Conservation (phyloP, 2,329 filamentous ascomycete species). For the Plenodomus lindquistii region DNA sequence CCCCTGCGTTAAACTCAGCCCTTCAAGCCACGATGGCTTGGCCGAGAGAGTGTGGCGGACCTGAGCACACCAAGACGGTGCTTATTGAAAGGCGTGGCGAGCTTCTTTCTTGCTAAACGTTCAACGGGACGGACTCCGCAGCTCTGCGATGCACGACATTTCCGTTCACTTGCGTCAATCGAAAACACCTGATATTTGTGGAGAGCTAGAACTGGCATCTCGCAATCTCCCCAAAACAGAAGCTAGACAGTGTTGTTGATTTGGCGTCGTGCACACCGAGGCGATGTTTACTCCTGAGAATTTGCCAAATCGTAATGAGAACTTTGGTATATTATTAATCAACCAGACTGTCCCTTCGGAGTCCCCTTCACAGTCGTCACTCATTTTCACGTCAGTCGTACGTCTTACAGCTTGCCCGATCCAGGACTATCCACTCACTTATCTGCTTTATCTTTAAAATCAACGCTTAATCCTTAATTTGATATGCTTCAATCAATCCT, state of each 20-base stretch:
- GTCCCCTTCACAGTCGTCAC: background rate
- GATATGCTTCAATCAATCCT: background rate
- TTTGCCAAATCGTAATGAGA: background rate
- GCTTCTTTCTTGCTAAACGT: background rate
- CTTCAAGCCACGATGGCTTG: background rate
- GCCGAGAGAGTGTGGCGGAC: background rate
- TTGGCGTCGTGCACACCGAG: background rate
- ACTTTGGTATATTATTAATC: background rate
- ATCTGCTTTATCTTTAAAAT: background rate
- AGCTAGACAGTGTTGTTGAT: background rate
- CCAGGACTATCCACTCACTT: background rate
- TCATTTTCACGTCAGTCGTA: background rate
- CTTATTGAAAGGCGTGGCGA: background rate
- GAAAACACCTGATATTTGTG: background rate
- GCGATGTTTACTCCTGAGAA: background rate
- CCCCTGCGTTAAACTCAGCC: background rate
- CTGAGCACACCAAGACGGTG: background rate
- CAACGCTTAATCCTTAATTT: background rate
- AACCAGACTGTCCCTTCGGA: background rate
- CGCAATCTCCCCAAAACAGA: background rate
- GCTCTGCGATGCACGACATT: background rate
- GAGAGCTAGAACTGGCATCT: background rate
- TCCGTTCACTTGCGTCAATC: background rate
- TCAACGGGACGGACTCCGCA: background rate
- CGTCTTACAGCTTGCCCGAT: background rate